Percentiles rank a stretch among this genome's conserved stretches.
phyloP scores from a whole-genome alignment of 2,329 filamentous ascomycete genomes.

The Epichloe brachyelytri region DNA sequence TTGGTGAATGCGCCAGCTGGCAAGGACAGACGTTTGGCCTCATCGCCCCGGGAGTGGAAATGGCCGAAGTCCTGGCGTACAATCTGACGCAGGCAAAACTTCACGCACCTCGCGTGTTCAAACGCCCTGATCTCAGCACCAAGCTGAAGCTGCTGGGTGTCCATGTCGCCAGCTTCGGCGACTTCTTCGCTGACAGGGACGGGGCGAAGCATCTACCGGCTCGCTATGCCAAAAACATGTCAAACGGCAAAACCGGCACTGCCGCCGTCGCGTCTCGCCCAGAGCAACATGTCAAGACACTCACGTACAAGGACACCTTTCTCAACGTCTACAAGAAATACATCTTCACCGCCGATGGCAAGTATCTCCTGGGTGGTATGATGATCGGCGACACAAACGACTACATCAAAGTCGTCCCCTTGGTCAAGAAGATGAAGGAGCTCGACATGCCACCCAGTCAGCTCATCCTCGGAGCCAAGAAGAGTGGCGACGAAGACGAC shows the following conservation, averaged over 20 bases:
- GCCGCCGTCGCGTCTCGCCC: neutral
- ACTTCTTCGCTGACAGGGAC: constrained; percentile 83
- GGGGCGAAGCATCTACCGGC: constrained; percentile 64
- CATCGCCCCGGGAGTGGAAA: constrained; percentile 81
- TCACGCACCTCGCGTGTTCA: constrained; percentile 58
- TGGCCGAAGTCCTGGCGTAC: constrained; percentile 84
- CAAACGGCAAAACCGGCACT: neutral
- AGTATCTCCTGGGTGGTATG: constrained; percentile 88
- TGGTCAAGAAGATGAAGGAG: constrained; percentile 73
- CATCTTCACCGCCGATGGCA: constrained; percentile 78
- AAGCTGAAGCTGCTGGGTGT: constrained; percentile 84
- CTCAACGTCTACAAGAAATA: constrained; percentile 88
- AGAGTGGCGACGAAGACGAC: constrained; percentile 58
- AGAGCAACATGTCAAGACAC: constrained; percentile 49
- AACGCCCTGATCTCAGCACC: constrained; percentile 75
- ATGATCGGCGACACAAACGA: constrained; percentile 91
- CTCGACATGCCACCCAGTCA: constrained; percentile 68
- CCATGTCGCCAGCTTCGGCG: constrained; percentile 84
- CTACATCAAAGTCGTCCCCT: constrained; percentile 76
- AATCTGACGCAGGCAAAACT: constrained; percentile 75
- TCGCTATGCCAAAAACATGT: constrained; percentile 28
- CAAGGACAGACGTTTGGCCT: constrained; percentile 76
- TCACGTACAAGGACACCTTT: constrained; percentile 85
- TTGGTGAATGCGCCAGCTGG: constrained; percentile 88
- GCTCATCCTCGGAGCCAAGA: constrained; percentile 68